Percentiles rank a stretch among this genome's conserved stretches.
Evolutionary conservation across 306 rosid species (phyloP).

Genomic region (Quercus gilva): DNA sequence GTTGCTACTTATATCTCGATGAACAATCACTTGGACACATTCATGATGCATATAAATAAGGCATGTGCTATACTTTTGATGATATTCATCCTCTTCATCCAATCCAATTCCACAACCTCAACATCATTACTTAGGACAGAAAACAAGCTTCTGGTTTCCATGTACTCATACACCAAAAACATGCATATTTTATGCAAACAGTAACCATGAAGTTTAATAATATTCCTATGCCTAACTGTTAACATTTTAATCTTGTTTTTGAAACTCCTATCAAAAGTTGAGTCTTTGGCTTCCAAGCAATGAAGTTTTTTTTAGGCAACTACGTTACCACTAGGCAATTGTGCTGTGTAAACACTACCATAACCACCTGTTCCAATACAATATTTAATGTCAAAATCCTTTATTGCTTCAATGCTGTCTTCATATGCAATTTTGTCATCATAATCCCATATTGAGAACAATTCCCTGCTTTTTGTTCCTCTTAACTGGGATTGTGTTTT

Average conservation of each 20-base stretch:
- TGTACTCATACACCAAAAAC: constrained; percentile 23
- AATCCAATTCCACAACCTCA: constrained; percentile 8
- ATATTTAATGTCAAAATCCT: neutral
- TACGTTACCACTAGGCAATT: neutral
- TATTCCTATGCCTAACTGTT: neutral
- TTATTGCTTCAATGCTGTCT: neutral
- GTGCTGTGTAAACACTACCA: constrained; percentile 8
- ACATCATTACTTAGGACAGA: neutral
- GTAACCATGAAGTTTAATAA: constrained; percentile 16
- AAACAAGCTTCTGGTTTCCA: constrained; percentile 22
- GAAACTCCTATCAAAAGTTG: constrained; percentile 1
- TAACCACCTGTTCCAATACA: constrained; percentile 11
- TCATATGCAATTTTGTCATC: neutral
- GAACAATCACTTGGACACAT: constrained; percentile 4
- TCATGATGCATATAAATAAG: constrained; percentile 23
- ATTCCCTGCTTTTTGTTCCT: neutral
- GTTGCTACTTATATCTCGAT: constrained; percentile 6
- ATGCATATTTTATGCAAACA: constrained; percentile 13
- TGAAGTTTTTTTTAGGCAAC: constrained; percentile 22
- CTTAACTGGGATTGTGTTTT: neutral
- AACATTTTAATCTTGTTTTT: constrained; percentile 11
- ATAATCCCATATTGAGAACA: neutral
- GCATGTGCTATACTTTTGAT: constrained; percentile 5
- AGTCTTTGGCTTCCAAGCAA: neutral
- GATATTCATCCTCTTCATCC: constrained; percentile 11